These are phyloP conservation scores for Plasmodium billcollinsi DNA, from an alignment of 169 alveolate species.

Conservation along the genomic window DNA sequence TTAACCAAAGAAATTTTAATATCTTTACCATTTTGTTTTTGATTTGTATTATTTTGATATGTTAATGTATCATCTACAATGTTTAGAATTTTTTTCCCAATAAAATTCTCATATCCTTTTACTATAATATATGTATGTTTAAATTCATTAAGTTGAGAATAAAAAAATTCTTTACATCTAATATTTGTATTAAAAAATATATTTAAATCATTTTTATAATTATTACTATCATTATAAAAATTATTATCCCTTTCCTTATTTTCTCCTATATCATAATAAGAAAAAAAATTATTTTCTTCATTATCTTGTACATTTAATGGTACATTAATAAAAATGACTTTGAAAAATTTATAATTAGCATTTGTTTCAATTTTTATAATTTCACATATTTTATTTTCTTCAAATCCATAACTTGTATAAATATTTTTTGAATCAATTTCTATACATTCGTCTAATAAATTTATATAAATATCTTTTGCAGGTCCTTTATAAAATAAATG, in stretches of 20 bases:
- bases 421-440: slow-evolving; percentile 59
- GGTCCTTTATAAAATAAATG: slow-evolving; percentile 61
- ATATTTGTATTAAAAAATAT: slow-evolving; percentile 34
- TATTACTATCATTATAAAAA: slow-evolving; percentile 2
- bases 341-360: slow-evolving; percentile 60
- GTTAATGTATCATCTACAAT: slow-evolving; percentile 58
- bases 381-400: slow-evolving; percentile 62
- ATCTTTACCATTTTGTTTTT: slow-evolving; percentile 16
- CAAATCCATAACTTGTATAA: slow-evolving; percentile 64
- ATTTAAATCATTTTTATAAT: slow-evolving; percentile 35
- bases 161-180: slow-evolving; percentile 26
- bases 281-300: neutral
- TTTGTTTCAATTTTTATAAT: slow-evolving; percentile 69
- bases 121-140: slow-evolving; percentile 49
- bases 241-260: neutral
- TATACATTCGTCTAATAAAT: slow-evolving; percentile 54
- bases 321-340: slow-evolving; percentile 41
- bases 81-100: slow-evolving; percentile 69
- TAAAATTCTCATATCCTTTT: slow-evolving; percentile 67
- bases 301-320: slow-evolving; percentile 50
- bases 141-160: slow-evolving; percentile 44
- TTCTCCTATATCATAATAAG: slow-evolving; percentile 7
- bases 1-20: slow-evolving; percentile 52
- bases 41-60: slow-evolving; percentile 42
- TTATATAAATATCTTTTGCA: slow-evolving; percentile 52